These are phyloP conservation scores for Exophiala viscosa DNA, from an alignment of 2,329 filamentous ascomycete genomes.

Conservation along the genomic window DNA sequence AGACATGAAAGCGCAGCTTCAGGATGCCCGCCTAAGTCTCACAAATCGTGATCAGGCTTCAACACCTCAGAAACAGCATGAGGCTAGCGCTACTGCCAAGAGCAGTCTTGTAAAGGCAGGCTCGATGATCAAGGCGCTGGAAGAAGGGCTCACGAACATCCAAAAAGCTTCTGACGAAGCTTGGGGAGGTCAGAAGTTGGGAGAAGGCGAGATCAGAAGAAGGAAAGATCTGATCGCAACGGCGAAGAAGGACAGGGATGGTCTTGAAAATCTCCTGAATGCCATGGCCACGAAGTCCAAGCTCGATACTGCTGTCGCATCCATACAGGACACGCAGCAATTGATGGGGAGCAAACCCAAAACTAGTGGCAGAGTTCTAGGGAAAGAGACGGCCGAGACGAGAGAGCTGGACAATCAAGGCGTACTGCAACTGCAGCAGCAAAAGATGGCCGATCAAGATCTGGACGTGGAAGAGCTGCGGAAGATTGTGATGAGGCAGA, in stretches of 20 bases:
- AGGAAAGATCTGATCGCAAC: slow-evolving; percentile 56
- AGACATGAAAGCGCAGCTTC: slow-evolving; percentile 58
- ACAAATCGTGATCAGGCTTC: slow-evolving; percentile 58
- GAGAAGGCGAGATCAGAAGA: slow-evolving; percentile 59
- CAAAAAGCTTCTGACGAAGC: slow-evolving; percentile 26
- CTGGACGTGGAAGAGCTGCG: slow-evolving; percentile 56
- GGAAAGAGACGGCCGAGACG: slow-evolving; percentile 59
- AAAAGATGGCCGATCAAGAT: slow-evolving; percentile 61
- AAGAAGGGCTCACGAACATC: slow-evolving; percentile 51
- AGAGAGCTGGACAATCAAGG: slow-evolving; percentile 62
- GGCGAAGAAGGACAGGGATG: slow-evolving; percentile 59
- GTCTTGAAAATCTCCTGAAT: slow-evolving; percentile 57
- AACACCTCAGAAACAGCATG: slow-evolving; percentile 58
- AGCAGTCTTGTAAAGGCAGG: slow-evolving; percentile 55
- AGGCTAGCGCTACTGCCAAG: slow-evolving; percentile 60
- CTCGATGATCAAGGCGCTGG: slow-evolving; percentile 53
- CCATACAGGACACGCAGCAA: slow-evolving; percentile 44
- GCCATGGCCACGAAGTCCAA: slow-evolving; percentile 53
- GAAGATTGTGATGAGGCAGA: slow-evolving; percentile 57
- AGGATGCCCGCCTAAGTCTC: slow-evolving; percentile 57
- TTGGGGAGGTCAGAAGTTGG: slow-evolving; percentile 41
- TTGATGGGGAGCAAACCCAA: slow-evolving; percentile 35
- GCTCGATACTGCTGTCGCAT: slow-evolving; percentile 46
- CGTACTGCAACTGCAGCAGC: slow-evolving; percentile 59
- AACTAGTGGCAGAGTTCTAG: slow-evolving; percentile 47